Evolutionary conservation across 495 filamentous ascomycete species (phyloP), one percentile per base, ranked within the genome.

Genomic region (Xylaria cubensis): DNA sequence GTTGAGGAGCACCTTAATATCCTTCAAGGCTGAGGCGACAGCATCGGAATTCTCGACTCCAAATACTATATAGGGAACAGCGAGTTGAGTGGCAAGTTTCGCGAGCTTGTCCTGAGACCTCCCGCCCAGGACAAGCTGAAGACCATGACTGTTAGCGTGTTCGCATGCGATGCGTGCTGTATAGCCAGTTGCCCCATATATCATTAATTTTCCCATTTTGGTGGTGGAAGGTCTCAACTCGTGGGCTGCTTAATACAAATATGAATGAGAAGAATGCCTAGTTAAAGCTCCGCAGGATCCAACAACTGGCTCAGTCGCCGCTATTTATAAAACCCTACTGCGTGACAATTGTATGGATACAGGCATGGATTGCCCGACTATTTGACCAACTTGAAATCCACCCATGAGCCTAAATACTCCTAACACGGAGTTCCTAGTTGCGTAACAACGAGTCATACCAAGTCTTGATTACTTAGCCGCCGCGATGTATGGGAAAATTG

Each of bases 101-200:
- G 46, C 19, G 9, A 67, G 44, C 24, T 67, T 67, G 29, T 4
- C n/a, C 3, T 2, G 12, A 8, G 51, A 63, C 19, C 58, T 48
- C 13, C 69, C 69, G 0, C 56, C 69, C 12, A 71, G 42, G 8
- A 71, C 26, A 41, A 71, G 36, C 19, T 34, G 41, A 32, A 71
- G 56, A 10, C 58, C 39, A 4, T 46, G 36, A 59, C 59, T 65
- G 2, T 71, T 65, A 0, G 58, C 58, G 24, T 71, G 69, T 15
- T 51, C n/a, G 39, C 53, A 53, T 53, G 69, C 69, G 26, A 71
- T 46, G 24, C 69, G 58, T 29, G 58, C 69, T 21, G 69, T 71
- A 12, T 62, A 71, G 3, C 69, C 69, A 3, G 69, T 62, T 39
- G 69, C 69, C 1, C 69, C 69, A 39, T 71, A 71, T 12, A 71